Conservation (phyloP, 768 basidiomycete species). For the Termitomyces eurrhizus region DNA sequence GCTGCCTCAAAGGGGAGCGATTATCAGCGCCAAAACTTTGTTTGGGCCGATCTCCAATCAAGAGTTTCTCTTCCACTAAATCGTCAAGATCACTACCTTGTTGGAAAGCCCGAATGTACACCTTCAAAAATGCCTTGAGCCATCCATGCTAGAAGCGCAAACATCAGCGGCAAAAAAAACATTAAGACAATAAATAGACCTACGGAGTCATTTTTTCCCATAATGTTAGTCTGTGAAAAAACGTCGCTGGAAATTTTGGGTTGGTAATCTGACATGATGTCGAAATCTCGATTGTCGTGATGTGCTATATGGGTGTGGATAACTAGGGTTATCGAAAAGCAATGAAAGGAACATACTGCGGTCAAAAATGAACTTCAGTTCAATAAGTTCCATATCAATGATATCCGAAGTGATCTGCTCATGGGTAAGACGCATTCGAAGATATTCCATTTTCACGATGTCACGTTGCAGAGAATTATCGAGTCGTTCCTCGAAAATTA, state of each 20-base stretch:
- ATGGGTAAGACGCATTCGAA: conserved; percentile 78
- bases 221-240: conserved; percentile 64
- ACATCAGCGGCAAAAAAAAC: neutral
- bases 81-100: conserved; percentile 80
- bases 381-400: conserved; percentile 80
- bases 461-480: conserved; percentile 86
- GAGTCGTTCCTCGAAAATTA: conserved; percentile 72
- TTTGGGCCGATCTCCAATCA: conserved; percentile 79
- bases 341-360: conserved; percentile 42
- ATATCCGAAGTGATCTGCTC: conserved; percentile 68
- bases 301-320: conserved; percentile 46
- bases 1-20: conserved; percentile 51
- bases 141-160: conserved; percentile 54
- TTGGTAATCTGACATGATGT: conserved; percentile 76
- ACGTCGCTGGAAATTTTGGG: conserved; percentile 48
- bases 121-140: conserved; percentile 66
- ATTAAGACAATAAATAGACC: neutral
- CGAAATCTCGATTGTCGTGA: conserved; percentile 84
- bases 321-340: neutral
- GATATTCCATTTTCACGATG: conserved; percentile 76
- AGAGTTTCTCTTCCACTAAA: conserved; percentile 74
- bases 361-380: conserved; percentile 80
- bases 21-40: conserved; percentile 48
- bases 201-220: conserved; percentile 60
- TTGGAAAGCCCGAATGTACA: conserved; percentile 76